phyloP scores from a whole-genome alignment of 768 basidiomycete genomes.

The Cystobasidium onofrii region DNA sequence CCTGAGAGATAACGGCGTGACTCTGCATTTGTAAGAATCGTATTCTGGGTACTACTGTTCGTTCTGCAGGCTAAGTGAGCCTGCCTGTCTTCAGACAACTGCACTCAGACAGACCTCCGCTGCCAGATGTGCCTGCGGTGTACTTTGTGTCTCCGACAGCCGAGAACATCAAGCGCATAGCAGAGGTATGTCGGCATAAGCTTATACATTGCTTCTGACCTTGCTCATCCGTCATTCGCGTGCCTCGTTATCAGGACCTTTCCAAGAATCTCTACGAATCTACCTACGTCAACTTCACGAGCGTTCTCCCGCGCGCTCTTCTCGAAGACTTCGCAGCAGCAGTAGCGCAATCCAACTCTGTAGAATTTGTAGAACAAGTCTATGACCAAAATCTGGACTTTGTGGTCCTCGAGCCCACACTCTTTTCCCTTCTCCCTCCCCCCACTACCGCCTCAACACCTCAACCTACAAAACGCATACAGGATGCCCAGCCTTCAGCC shows the following conservation, averaged over 20 bases:
- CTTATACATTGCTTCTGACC: not conserved
- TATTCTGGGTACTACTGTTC: no score
- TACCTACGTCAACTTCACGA: conserved; percentile 90
- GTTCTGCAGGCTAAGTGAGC: not conserved
- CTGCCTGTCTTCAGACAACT: conserved; percentile 60
- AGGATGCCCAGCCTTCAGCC: not conserved
- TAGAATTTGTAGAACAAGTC: conserved; percentile 59
- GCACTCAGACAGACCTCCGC: conserved; percentile 73
- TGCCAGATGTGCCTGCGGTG: conserved; percentile 90
- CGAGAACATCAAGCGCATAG: conserved; percentile 76
- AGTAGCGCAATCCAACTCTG: conserved; percentile 73
- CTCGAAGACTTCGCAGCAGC: conserved; percentile 87
- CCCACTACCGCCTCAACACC: conserved; percentile 47
- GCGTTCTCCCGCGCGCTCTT: conserved; percentile 74
- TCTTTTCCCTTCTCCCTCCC: conserved; percentile 75
- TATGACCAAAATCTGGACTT: conserved; percentile 96
- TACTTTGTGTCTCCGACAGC: conserved; percentile 92
- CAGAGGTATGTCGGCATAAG: conserved; percentile 50
- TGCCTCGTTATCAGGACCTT: conserved; percentile 55
- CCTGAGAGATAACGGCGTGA: conserved; percentile 90
- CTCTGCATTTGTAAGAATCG: conserved; percentile 82
- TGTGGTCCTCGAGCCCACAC: conserved; percentile 78
- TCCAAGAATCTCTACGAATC: conserved; percentile 82
- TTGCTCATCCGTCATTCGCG: not conserved
- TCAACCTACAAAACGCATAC: conserved; percentile 45